Conservation (phyloP, 2,329 filamentous ascomycete genomes). For the Penicillium freii region DNA sequence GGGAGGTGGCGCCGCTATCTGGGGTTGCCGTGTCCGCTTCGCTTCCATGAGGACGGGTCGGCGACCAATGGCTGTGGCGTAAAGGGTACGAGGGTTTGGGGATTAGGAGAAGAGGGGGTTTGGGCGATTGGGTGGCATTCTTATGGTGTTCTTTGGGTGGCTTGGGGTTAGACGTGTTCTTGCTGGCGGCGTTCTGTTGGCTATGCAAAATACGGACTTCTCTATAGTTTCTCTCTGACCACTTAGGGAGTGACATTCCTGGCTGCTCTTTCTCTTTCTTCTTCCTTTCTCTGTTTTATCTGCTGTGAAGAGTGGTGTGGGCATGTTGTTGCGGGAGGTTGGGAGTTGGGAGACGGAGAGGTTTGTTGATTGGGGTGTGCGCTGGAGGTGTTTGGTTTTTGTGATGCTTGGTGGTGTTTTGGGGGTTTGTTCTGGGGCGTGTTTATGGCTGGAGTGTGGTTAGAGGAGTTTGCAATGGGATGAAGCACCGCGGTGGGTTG, state of each 20-base stretch:
- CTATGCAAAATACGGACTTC: not conserved
- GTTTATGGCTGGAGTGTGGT: constrained; percentile 6
- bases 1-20: constrained; percentile 31
- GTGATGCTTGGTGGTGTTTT: not conserved
- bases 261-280: not conserved
- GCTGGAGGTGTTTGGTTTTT: constrained; percentile 6
- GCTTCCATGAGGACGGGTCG: constrained; percentile 39
- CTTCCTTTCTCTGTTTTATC: not conserved
- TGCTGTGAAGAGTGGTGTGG: constrained; percentile 4
- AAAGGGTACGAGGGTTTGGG: constrained; percentile 17
- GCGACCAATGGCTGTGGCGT: constrained; percentile 47
- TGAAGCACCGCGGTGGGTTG: constrained; percentile 31
- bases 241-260: not conserved
- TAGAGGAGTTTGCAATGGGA: constrained; percentile 11
- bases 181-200: constrained; percentile 1
- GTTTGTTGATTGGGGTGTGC: constrained; percentile 8
- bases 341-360: constrained; percentile 7
- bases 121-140: not conserved
- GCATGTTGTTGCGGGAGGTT: not conserved
- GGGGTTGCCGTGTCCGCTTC: constrained; percentile 43
- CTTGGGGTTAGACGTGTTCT: not conserved
- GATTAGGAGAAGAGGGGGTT: not conserved
- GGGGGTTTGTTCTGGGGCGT: not conserved
- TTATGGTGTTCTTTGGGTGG: not conserved
- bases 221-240: not conserved